These are phyloP conservation scores for Lathyrus tuberosus DNA, from an alignment of 306 rosid genomes.

Conservation along the genomic window DNA sequence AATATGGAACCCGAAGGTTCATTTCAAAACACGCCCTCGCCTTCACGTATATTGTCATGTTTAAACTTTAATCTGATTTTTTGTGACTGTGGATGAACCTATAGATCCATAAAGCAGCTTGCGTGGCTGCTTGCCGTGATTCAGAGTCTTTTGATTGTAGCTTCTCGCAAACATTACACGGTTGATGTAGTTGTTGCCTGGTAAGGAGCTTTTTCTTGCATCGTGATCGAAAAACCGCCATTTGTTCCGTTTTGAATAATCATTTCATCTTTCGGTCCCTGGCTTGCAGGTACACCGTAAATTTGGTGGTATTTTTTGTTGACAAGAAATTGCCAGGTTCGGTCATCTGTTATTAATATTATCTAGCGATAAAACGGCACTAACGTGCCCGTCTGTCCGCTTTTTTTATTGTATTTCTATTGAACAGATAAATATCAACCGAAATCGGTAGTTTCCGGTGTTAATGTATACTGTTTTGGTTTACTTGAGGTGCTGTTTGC, in stretches of 20 bases:
- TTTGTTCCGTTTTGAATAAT: conserved; percentile 22
- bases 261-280: conserved; percentile 22
- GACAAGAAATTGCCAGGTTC: conserved; percentile 90
- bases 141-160: conserved; percentile 90
- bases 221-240: background rate
- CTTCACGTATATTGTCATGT: background rate
- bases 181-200: conserved; percentile 99
- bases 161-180: conserved; percentile 98
- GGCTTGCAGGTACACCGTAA: conserved; percentile 88
- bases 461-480: conserved; percentile 12
- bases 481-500: conserved; percentile 23
- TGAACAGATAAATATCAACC: too few species aligned
- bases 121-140: conserved; percentile 83
- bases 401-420: background rate
- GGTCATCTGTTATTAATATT: conserved; percentile 14
- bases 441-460: background rate
- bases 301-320: conserved; percentile 83
- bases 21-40: background rate
- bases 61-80: conserved; percentile 26
- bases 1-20: conserved; percentile 79
- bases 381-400: background rate
- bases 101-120: conserved; percentile 78
- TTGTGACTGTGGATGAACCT: conserved; percentile 34
- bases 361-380: background rate
- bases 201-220: conserved; percentile 46